phyloP scores from a whole-genome alignment of 2,329 filamentous ascomycete genomes.

The Tolypocladium ophioglossoides region DNA sequence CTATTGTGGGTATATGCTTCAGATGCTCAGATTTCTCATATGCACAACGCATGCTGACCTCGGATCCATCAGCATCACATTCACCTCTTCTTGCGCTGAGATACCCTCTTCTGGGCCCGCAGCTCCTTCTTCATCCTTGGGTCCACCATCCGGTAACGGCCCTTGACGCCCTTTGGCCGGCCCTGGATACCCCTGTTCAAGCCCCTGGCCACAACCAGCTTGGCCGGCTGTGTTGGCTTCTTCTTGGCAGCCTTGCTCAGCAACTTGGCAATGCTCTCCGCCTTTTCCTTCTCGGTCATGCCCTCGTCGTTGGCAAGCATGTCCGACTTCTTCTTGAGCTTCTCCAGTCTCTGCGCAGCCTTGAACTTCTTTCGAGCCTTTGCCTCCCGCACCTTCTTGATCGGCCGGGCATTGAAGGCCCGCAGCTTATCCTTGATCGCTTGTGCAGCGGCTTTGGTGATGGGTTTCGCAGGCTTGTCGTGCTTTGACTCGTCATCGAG shows the following conservation, averaged over 20 bases:
- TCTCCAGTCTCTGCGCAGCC: slow-evolving; percentile 81
- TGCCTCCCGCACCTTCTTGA: slow-evolving; percentile 98
- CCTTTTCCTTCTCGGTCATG: slow-evolving; percentile 94
- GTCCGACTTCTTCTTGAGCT: slow-evolving; percentile 94
- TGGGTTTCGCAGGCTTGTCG: slow-evolving; percentile 77
- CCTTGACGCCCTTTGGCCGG: slow-evolving; percentile 84
- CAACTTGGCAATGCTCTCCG: slow-evolving; percentile 68
- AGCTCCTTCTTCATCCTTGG: slow-evolving; percentile 94
- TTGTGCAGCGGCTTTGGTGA: slow-evolving; percentile 76
- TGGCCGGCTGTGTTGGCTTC: slow-evolving; percentile 74
- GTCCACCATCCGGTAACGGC: slow-evolving; percentile 96
- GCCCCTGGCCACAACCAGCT: slow-evolving; percentile 80
- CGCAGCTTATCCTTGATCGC: slow-evolving; percentile 93
- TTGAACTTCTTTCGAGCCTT: slow-evolving; percentile 97
- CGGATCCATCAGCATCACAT: background rate
- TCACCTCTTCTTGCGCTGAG: slow-evolving; percentile 50
- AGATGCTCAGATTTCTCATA: background rate
- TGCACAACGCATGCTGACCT: background rate
- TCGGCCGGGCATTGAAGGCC: slow-evolving; percentile 86
- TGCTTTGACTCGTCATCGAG: slow-evolving; percentile 82
- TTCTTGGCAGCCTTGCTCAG: slow-evolving; percentile 75
- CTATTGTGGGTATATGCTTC: background rate
- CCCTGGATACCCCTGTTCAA: slow-evolving; percentile 77
- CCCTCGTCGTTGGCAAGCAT: slow-evolving; percentile 80
- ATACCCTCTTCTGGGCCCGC: slow-evolving; percentile 67